Base-by-base conservation (phyloP, 495 filamentous ascomycete species). In the Terfezia boudieri region DNA sequence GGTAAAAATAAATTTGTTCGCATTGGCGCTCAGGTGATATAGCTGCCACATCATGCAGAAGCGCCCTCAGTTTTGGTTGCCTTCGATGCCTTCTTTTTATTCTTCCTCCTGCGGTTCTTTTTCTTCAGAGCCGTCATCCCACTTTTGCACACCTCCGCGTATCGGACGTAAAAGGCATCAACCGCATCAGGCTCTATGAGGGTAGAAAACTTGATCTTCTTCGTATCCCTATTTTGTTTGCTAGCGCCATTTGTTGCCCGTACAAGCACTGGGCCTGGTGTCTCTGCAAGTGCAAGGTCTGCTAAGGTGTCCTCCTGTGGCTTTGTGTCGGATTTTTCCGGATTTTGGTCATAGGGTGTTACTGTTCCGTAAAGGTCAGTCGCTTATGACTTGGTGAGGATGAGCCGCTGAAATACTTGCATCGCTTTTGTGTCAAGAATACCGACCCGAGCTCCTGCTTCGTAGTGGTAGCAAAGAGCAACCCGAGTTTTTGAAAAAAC, bases 41-140 rank as follows among this genome's bases (percentile, higher is more conserved):
- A 20, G 26, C 26, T 32, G 7, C 26, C 26, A 5, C 26, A 32
- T 51, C 23, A 51, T 23, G 23, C 49, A n/a, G 49, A 3, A 51
- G 49, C 49, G 11, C 4, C 49, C 49, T 51, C 49, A 23, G 49
- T 6, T 26, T 51, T 32, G 4, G 2, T 32, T 32, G 26, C 16
- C n/a, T 20, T 32, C 70, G 76, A 78, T 53, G 64, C 70, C 70
- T 77, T 84, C 75, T 82, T 85, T 69, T 83, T 84, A 56, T 78
- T 79, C 73, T 88, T 94, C 63, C 75, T 72, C 71, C 80, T 85
- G 60, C 86, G 74, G 72, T 95, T 87, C 54, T 89, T 71, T 71
- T 92, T 94, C 82, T 94, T 96, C 71, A 98, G 61, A 32, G 76
- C 71, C 1, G 59, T 58, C 88, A 95, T 96, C 16, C 87, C 86